These are phyloP conservation scores for Malus sylvestris DNA, from an alignment of 306 rosid species.

Conservation along the genomic window DNA sequence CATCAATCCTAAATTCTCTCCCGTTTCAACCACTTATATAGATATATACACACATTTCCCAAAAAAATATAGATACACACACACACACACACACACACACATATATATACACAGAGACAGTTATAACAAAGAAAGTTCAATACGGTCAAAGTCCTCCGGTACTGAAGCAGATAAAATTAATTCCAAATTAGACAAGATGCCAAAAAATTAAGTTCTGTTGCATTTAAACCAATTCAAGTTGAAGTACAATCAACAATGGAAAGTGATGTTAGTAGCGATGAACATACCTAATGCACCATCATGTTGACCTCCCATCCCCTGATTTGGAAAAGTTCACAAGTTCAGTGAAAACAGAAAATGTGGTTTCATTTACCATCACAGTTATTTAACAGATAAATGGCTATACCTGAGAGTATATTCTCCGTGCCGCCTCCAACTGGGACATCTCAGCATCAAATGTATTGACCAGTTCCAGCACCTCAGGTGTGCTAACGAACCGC, in stretches of 20 bases:
- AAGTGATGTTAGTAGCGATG: neutral
- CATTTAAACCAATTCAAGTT: neutral
- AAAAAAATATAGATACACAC: too few species aligned
- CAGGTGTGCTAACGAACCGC: conserved; percentile 85
- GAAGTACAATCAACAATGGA: neutral
- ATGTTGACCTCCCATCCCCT: conserved; percentile 74
- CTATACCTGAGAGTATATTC: conserved; percentile 76
- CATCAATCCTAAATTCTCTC: neutral
- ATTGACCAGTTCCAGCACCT: conserved; percentile 74
- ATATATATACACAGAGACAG: neutral
- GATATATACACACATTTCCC: neutral
- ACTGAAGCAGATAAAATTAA: neutral
- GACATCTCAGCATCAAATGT: conserved; percentile 85
- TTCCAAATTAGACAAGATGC: neutral
- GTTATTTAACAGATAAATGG: conserved; percentile 3
- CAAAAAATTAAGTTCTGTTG: neutral
- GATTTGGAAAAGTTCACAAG: conserved; percentile 23
- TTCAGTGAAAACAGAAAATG: conserved; percentile 19
- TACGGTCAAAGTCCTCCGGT: neutral
- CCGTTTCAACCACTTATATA: neutral
- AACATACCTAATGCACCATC: conserved; percentile 61
- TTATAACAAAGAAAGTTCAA: neutral
- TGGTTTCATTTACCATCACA: neutral
- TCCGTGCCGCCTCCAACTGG: conserved; percentile 80
- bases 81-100: too few species aligned